Conservation (phyloP, 345 rosid species). For the Isatis tinctoria region DNA sequence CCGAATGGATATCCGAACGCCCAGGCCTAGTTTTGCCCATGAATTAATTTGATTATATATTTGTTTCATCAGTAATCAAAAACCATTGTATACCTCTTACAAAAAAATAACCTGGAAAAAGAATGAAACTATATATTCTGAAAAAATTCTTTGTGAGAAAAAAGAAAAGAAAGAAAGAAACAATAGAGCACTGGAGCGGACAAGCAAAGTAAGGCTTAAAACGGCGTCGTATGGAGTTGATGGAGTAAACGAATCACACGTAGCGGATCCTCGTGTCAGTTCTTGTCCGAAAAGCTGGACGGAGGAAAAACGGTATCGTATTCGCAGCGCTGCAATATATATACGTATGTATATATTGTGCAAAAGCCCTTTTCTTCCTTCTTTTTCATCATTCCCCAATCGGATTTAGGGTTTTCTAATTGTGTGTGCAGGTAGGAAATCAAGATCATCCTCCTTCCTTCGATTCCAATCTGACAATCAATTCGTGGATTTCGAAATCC, state of each 20-base stretch:
- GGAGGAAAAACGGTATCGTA: constrained; percentile 16
- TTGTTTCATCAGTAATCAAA: no score
- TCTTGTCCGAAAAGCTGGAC: not conserved
- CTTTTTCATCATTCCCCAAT: not conserved
- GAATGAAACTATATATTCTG: no score
- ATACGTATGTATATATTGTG: not conserved
- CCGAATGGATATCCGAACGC: no score
- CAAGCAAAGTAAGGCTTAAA: not conserved
- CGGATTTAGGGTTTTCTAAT: constrained; percentile 32
- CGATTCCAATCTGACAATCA: not conserved
- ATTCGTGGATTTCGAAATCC: no score
- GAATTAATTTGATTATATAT: no score
- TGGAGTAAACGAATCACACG: constrained; percentile 16
- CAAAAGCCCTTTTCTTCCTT: not conserved
- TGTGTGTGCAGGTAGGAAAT: not conserved
- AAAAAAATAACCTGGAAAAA: no score
- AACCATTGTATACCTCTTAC: no score
- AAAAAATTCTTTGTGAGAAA: no score
- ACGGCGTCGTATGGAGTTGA: not conserved
- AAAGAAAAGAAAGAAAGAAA: no score
- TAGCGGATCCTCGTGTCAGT: constrained; percentile 12
- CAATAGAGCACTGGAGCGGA: no score
- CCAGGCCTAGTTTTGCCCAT: no score
- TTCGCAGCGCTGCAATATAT: not conserved
- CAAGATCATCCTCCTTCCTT: not conserved